Percentiles rank a stretch among this genome's conserved stretches.
Evolutionary conservation across 2,329 filamentous ascomycete species (phyloP).

Genomic region (Aspergillus sp.): DNA sequence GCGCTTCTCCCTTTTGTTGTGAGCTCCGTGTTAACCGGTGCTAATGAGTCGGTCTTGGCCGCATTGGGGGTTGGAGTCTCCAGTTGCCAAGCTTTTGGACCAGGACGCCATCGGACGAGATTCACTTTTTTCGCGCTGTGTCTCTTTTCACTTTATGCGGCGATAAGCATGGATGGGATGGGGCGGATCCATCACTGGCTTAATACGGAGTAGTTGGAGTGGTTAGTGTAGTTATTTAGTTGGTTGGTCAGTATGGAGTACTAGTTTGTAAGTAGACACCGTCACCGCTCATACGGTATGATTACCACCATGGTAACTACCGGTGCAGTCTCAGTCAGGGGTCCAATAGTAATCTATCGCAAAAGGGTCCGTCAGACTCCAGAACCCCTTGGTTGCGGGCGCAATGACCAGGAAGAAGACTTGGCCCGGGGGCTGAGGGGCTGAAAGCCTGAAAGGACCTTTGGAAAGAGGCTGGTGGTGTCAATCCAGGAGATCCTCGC

Average conservation of each 20-base stretch:
- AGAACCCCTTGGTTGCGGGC: not conserved
- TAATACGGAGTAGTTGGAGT: too few species aligned
- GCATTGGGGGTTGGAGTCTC: not conserved
- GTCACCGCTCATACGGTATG: not conserved
- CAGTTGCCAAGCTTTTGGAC: slow-evolving; percentile 9
- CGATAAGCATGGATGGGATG: not conserved
- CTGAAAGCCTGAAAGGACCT: not conserved
- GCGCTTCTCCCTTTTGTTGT: not conserved
- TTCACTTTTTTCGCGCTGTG: not conserved
- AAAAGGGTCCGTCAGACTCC: not conserved
- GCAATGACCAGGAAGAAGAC: not conserved
- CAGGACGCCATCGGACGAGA: not conserved
- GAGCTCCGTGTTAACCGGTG: not conserved
- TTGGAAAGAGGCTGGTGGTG: not conserved
- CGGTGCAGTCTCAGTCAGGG: not conserved
- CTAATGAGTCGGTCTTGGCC: slow-evolving; percentile 5
- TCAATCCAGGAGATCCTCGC: not conserved
- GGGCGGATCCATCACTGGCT: not conserved
- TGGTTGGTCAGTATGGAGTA: not conserved
- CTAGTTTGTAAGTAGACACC: not conserved
- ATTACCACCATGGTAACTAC: not conserved
- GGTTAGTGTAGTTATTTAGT: too few species aligned
- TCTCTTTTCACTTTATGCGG: not conserved
- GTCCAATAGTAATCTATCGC: not conserved
- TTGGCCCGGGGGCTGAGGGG: slow-evolving; percentile 3